Evolutionary conservation across 2,329 filamentous ascomycete species (phyloP).

Genomic region (Trichoderma gracile): DNA sequence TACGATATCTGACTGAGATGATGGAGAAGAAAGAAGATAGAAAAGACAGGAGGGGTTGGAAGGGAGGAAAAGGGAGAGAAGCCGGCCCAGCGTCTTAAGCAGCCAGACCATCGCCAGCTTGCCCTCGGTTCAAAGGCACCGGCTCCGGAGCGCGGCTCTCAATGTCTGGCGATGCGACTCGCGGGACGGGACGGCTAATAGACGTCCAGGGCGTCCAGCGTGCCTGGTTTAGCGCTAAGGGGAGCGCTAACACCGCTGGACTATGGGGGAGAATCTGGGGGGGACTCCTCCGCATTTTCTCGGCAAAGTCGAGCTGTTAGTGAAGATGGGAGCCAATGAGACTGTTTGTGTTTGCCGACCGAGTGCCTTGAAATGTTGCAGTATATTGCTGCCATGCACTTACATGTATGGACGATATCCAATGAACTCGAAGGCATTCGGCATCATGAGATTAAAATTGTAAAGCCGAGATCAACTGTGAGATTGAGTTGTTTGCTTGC

Average conservation of each 20-base stretch:
- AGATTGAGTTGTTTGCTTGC: no score
- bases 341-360: no score
- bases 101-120: neutral
- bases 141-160: slow-evolving; percentile 12
- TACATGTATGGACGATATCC: no score
- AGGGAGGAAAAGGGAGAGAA: neutral
- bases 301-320: neutral
- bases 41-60: neutral
- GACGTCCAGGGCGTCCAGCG: neutral
- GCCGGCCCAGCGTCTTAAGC: neutral
- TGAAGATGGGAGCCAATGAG: no score
- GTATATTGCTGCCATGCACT: no score
- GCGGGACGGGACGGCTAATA: slow-evolving; percentile 23
- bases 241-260: no score
- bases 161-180: neutral
- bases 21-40: neutral
- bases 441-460: no score
- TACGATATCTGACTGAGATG: neutral
- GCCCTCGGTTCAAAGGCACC: slow-evolving; percentile 13
- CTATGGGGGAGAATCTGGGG: slow-evolving; percentile 20
- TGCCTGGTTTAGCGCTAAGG: neutral
- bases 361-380: no score
- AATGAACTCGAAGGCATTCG: no score
- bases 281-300: slow-evolving; percentile 20
- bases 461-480: no score